A percentile compares a stretch with the other conserved stretches of the same genome.
Conservation (phyloP, 1,284 basidiomycete genomes). For the Sanghuangporus sanghuang region DNA sequence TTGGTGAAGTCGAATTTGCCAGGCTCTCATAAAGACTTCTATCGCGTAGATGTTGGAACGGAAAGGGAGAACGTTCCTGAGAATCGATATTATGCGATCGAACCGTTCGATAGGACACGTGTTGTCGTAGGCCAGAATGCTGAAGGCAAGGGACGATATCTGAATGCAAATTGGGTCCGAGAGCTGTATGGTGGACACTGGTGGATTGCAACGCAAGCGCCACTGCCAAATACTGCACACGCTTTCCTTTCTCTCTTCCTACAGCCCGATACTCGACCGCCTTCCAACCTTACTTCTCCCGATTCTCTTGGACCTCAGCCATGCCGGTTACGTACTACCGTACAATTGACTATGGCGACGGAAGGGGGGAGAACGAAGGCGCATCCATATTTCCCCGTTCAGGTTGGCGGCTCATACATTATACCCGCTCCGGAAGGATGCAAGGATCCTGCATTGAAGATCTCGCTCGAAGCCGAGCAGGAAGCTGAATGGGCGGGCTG, state of each 20-base stretch:
- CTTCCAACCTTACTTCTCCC: conserved; percentile 22
- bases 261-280: conserved; percentile 42
- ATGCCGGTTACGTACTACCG: conserved; percentile 60
- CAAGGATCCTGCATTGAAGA: conserved; percentile 39
- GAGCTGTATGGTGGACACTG: conserved; percentile 66
- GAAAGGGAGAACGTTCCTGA: conserved; percentile 35
- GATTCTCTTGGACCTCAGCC: conserved; percentile 19
- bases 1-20: conserved; percentile 20
- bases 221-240: conserved; percentile 62
- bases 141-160: conserved; percentile 43
- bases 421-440: conserved; percentile 41
- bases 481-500: conserved; percentile 51
- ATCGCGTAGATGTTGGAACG: conserved; percentile 29
- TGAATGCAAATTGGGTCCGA: conserved; percentile 81
- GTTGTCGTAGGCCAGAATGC: conserved; percentile 41
- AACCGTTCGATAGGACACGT: conserved; percentile 76
- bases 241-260: conserved; percentile 67
- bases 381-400: conserved; percentile 50
- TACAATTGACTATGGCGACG: conserved; percentile 69
- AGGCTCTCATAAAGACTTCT: conserved; percentile 34
- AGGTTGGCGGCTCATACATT: conserved; percentile 48
- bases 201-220: conserved; percentile 84
- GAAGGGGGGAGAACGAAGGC: conserved; percentile 69
- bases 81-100: conserved; percentile 72
- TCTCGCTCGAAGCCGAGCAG: conserved; percentile 45